Base-by-base conservation (phyloP, 495 filamentous ascomycete genomes). In the Penicillium coprophilum region DNA sequence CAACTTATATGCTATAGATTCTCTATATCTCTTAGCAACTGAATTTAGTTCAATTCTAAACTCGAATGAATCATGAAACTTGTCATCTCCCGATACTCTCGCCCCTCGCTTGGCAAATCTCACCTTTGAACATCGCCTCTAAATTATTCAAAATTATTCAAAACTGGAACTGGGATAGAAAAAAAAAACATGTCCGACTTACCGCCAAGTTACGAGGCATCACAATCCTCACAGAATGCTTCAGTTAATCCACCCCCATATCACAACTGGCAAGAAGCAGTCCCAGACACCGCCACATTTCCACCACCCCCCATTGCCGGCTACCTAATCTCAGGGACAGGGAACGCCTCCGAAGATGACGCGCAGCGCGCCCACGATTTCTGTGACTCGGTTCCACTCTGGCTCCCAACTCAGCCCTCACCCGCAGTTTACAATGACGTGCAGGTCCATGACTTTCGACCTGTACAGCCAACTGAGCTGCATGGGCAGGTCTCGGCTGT, bases 221-320 rank as follows among this genome's bases (percentile, higher is more conserved):
- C 51, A 45, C 34, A 51, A 44, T 46, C 44, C 13, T 38, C 15
- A 48, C 17, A 38, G 34, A n/a, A 32, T 34, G 43, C 58, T 46
- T 31, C 38, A 50, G 49, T 60, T 3, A 66, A 81, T 1, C 82
- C 82, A 6, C 83, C 85, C 27, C 76, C 80, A 24, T 83, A 87
- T 62, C 89, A 95, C 66, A 88, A 92, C 76, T 95, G 91, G 91
- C 79, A 87, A 62, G 78, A 83, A 24, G 79, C 84, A 6, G 84
- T 95, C 11, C 89, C 89, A 3, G 91, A 96, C 68, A 94, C 82
- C 24, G 74, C 90, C 1, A 79, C 85, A 34, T 86, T 96, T 47
- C 91, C 91, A 0, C 93, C 93, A 2, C 91, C 93, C 0, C 92
- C 93, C 2, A 73, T 79, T 43, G 72, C 92, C 56, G 82, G 85